Conservation (phyloP, 2,329 filamentous ascomycete genomes). For the Tympanopsis confertula region DNA sequence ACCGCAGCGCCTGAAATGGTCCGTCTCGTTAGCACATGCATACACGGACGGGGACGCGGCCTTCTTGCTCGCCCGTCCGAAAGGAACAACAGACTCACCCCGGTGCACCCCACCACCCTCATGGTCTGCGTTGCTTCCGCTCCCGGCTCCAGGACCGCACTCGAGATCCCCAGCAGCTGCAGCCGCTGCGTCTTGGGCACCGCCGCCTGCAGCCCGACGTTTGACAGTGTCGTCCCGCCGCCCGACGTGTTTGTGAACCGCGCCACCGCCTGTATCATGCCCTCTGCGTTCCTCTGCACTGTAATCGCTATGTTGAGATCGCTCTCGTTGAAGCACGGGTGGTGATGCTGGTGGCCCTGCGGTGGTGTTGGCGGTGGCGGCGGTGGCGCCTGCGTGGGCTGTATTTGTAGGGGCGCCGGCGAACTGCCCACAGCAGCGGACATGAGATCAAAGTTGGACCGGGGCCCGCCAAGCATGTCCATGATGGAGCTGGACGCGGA, state of each 20-base stretch:
- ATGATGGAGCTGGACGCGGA: conserved; percentile 66
- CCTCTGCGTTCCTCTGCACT: conserved; percentile 71
- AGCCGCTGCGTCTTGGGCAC: conserved; percentile 94
- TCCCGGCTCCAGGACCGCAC: conserved; percentile 61
- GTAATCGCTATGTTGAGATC: conserved; percentile 71
- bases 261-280: conserved; percentile 69
- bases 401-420: conserved; percentile 26
- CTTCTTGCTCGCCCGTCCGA: not conserved
- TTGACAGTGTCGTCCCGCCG: conserved; percentile 50
- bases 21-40: conserved; percentile 10
- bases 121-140: conserved; percentile 83
- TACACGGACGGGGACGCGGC: conserved; percentile 2
- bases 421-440: conserved; percentile 19
- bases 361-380: conserved; percentile 30
- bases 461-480: conserved; percentile 63
- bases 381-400: conserved; percentile 29
- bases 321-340: conserved; percentile 78
- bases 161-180: conserved; percentile 82
- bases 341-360: conserved; percentile 32
- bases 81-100: conserved; percentile 51
- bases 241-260: conserved; percentile 70
- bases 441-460: conserved; percentile 29
- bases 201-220: conserved; percentile 80
- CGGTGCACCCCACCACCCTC: conserved; percentile 74
- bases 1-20: conserved; percentile 56